Evolutionary conservation across 2,329 filamentous ascomycete species (phyloP).

Genomic region (Pseudogymnoascus sp.): DNA sequence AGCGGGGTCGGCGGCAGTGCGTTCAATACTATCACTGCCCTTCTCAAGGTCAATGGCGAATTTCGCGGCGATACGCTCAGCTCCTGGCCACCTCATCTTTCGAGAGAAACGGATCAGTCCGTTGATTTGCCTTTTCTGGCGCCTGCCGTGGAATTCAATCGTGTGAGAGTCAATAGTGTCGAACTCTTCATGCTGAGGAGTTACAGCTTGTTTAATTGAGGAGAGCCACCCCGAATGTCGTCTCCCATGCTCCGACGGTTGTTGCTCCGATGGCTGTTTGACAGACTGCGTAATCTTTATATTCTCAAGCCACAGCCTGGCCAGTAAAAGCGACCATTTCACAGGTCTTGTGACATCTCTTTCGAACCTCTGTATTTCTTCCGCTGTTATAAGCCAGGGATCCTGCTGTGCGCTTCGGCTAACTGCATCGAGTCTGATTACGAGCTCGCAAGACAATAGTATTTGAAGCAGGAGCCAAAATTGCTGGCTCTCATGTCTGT

Average conservation of each 20-base stretch:
- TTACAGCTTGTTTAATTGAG: background rate
- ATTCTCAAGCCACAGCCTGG: constrained; percentile 61
- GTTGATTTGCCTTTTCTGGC: constrained; percentile 51
- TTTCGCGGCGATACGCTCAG: constrained; percentile 34
- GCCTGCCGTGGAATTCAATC: constrained; percentile 30
- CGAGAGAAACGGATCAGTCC: constrained; percentile 58
- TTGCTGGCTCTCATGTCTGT: constrained; percentile 46
- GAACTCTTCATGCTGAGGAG: constrained; percentile 11
- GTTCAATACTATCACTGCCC: constrained; percentile 23
- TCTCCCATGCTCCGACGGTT: background rate
- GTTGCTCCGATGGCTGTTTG: background rate
- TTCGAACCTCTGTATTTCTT: constrained; percentile 54
- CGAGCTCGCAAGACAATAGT: constrained; percentile 56
- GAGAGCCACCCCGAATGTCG: background rate
- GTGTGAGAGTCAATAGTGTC: background rate
- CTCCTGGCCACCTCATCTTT: constrained; percentile 55
- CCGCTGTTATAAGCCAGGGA: constrained; percentile 43
- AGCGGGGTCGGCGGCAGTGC: constrained; percentile 15
- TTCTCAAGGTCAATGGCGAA: constrained; percentile 22
- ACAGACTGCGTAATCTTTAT: constrained; percentile 41
- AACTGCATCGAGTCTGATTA: constrained; percentile 56
- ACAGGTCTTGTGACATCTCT: constrained; percentile 54
- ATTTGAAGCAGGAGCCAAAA: constrained; percentile 64
- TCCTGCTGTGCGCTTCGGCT: constrained; percentile 53
- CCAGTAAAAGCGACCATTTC: constrained; percentile 60